Conservation (phyloP, 345 rosid genomes). For the Gossypium arboreum region DNA sequence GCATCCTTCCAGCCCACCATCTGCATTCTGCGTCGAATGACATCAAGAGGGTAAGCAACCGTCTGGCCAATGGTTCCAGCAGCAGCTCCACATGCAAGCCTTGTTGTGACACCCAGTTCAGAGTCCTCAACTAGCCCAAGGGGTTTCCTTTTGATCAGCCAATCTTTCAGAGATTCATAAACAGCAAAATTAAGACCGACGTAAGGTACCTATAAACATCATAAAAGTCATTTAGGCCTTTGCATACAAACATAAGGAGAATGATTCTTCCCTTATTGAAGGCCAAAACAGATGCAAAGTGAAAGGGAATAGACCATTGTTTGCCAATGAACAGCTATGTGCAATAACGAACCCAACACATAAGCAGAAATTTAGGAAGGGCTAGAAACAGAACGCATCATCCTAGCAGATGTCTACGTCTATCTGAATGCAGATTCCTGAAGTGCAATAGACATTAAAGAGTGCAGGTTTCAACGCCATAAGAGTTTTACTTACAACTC, state of each 20-base stretch:
- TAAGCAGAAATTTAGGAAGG: background rate
- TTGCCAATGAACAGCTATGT: background rate
- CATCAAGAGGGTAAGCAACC: constrained; percentile 77
- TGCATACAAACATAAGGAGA: constrained; percentile 5
- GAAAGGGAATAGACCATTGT: background rate
- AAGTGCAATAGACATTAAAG: background rate
- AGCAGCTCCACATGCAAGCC: constrained; percentile 82
- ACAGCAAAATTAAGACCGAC: constrained; percentile 91
- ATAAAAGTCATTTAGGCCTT: background rate
- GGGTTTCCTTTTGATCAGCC: constrained; percentile 49
- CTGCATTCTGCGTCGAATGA: constrained; percentile 80
- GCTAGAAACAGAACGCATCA: constrained; percentile 1
- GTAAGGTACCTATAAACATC: constrained; percentile 57
- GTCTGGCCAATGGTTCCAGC: constrained; percentile 92
- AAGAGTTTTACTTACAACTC: constrained; percentile 57
- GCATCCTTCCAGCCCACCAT: constrained; percentile 93
- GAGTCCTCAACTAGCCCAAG: constrained; percentile 52
- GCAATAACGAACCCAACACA: background rate
- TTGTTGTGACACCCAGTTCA: constrained; percentile 63
- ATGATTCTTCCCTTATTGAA: background rate
- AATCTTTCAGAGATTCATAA: constrained; percentile 81
- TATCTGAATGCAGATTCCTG: background rate
- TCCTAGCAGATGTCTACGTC: background rate
- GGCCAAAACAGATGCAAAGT: background rate
- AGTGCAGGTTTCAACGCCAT: background rate